phyloP scores from a whole-genome alignment of 345 rosid species.

The Bruguiera parviflora region DNA sequence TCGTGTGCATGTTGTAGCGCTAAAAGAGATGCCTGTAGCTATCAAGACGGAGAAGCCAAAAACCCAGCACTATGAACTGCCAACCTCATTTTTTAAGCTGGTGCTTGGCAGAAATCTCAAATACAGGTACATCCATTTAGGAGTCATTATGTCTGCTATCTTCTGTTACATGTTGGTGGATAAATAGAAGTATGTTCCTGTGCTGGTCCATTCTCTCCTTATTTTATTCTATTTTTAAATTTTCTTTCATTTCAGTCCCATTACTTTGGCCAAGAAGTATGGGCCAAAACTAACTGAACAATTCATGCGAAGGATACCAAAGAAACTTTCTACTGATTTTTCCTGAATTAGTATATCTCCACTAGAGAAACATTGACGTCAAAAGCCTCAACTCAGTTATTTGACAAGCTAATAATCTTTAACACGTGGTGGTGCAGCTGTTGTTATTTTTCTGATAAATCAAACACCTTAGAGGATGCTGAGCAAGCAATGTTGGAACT shows the following conservation, averaged over 20 bases:
- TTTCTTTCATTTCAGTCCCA: too few species aligned
- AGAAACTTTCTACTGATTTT: too few species aligned
- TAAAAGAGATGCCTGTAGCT: constrained; percentile 79
- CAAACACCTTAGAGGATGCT: constrained; percentile 67
- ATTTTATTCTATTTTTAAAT: too few species aligned
- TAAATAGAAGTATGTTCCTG: too few species aligned
- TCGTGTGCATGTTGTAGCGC: constrained; percentile 32
- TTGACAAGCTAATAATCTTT: constrained; percentile 2
- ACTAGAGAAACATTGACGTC: background rate
- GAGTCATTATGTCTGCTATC: too few species aligned
- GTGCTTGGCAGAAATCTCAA: constrained; percentile 73
- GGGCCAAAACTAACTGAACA: too few species aligned
- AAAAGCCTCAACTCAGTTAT: background rate
- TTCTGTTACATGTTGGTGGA: too few species aligned
- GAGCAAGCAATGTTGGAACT: constrained; percentile 72
- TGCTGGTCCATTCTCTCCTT: too few species aligned
- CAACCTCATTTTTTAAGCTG: constrained; percentile 79
- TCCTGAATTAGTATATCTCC: background rate
- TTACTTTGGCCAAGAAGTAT: too few species aligned
- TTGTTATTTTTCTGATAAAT: constrained; percentile 60
- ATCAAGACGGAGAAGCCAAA: constrained; percentile 62
- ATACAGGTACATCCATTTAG: constrained; percentile 44
- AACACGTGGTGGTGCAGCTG: constrained; percentile 37
- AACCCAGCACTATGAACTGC: constrained; percentile 76
- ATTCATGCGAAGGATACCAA: background rate